Evolutionary conservation across 2,329 filamentous ascomycete genomes (phyloP).

Genomic region (Pezicula neosporulosa): DNA sequence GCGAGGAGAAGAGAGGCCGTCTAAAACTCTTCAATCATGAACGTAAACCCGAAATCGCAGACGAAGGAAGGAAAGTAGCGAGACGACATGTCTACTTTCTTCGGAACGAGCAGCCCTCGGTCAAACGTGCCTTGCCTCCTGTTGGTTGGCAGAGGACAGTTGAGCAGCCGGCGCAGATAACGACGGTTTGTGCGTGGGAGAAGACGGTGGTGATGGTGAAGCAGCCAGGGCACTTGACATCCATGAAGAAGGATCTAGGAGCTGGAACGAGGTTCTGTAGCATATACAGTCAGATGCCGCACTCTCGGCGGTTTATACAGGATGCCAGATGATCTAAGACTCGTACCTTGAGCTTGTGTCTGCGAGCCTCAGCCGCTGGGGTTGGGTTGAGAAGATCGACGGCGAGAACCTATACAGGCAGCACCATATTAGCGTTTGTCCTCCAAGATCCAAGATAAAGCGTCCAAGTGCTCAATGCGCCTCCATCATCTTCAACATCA

Average conservation of each 20-base stretch:
- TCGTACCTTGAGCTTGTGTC: conserved; percentile 99
- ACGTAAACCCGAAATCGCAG: conserved; percentile 21
- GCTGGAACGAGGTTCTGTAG: conserved; percentile 84
- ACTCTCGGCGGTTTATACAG: conserved; percentile 2
- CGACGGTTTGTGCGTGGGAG: conserved; percentile 99
- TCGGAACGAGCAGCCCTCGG: conserved; percentile 99
- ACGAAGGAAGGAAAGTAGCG: conserved; percentile 37
- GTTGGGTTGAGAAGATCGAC: conserved; percentile 99
- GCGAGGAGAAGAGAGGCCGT: conserved; percentile 24
- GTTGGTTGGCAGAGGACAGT: conserved; percentile 99
- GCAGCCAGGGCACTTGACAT: conserved; percentile 99
- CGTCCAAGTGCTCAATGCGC: conserved; percentile 9
- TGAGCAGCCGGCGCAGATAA: conserved; percentile 99
- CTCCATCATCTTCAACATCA: conserved; percentile 3
- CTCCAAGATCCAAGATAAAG: conserved; percentile 22
- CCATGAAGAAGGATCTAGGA: conserved; percentile 99
- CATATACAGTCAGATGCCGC: conserved; percentile 13
- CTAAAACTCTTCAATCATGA: conserved; percentile 24
- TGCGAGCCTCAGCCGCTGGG: conserved; percentile 95
- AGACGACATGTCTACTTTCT: conserved; percentile 80
- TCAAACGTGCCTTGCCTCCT: conserved; percentile 97
- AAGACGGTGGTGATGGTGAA: conserved; percentile 99
- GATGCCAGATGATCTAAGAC: conserved; percentile 9
- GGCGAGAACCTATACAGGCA: conserved; percentile 83
- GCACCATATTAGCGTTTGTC: conserved; percentile 43